Evolutionary conservation across 495 filamentous ascomycete species (phyloP).

Genomic region (Tuber borchii): DNA sequence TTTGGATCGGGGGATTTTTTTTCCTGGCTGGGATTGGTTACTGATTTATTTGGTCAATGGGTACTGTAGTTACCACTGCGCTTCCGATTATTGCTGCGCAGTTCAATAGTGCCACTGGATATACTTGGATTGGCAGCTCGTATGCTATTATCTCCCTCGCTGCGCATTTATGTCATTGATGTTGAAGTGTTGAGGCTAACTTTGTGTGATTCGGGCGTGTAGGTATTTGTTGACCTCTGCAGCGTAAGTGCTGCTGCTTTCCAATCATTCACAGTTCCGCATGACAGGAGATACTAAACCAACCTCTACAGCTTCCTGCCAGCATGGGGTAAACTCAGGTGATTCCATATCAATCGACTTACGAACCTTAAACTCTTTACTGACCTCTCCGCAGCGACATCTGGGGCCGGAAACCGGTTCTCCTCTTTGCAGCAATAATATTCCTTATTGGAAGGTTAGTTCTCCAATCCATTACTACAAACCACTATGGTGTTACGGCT

Average conservation of each 20-base stretch:
- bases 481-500: slow-evolving; percentile 1
- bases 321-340: slow-evolving; percentile 47
- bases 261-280: slow-evolving; percentile 6
- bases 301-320: slow-evolving; percentile 38
- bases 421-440: slow-evolving; percentile 62
- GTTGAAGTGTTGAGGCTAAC: slow-evolving; percentile 44
- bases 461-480: not conserved
- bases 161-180: slow-evolving; percentile 45
- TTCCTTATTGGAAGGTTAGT: slow-evolving; percentile 54
- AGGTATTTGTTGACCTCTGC: slow-evolving; percentile 45
- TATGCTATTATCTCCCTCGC: slow-evolving; percentile 54
- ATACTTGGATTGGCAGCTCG: slow-evolving; percentile 70
- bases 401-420: slow-evolving; percentile 74
- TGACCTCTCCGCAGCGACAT: slow-evolving; percentile 53
- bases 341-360: not conserved
- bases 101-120: slow-evolving; percentile 57
- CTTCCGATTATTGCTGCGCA: slow-evolving; percentile 58
- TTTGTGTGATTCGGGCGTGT: slow-evolving; percentile 47
- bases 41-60: slow-evolving; percentile 12
- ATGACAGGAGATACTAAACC: slow-evolving; percentile 10
- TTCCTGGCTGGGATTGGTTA: not conserved
- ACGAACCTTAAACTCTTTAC: not conserved
- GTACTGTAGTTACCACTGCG: slow-evolving; percentile 53
- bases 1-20: not conserved
- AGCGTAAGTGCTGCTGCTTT: slow-evolving; percentile 32